Base-by-base conservation (phyloP, 2,329 filamentous ascomycete genomes). In the Xylariaceae sp. region DNA sequence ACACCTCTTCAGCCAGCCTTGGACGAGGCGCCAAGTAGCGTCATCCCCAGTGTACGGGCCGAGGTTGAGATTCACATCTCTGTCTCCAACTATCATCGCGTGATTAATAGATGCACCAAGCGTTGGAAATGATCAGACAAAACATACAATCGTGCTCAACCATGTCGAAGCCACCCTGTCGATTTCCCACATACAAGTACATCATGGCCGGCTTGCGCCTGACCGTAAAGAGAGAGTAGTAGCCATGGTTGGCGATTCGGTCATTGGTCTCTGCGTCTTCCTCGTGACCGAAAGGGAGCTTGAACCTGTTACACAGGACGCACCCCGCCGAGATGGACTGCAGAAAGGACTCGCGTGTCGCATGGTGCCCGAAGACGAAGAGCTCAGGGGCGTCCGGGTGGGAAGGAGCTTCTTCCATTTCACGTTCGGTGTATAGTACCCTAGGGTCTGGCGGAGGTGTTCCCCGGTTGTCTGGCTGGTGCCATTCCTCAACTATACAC, bases 301-400 rank as follows among this genome's bases (percentile, higher is more conserved):
- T 5, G 18, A 36, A 36, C 19, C 38, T 9, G 17, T 31, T 41
- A 21, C 38, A 41, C n/a, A 41, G 19, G 19, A 31, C 38, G 17
- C 38, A 41, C 13, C 38, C 32, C 24, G 31, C 29, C n/a, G n/a
- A 6, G 9, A 15, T 9, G 6, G 38, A 30, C 12, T 15, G 9
- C 14, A 24, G 31, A 13, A 41, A 36, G 5, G 38, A 40, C 15
- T 40, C 38, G 9, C 16, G 21, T 9, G 13, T 29, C 9, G 14
- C 16, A 40, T 40, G 38, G 14, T 40, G 38, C 19, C 31, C 31
- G 31, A 40, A 40, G 21, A 35, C 17, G 26, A 30, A 41, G 24
- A n/a, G 17, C 31, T 36, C 38, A 13, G 38, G 32, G 18, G 23
- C 34, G 11, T 36, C 34, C 11, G 21, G n/a, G 12, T 12, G n/a